Evolutionary conservation across 805 yeast species (phyloP), one percentile per base, ranked within the genome.

Genomic region (Yamadazyma endophytica): DNA sequence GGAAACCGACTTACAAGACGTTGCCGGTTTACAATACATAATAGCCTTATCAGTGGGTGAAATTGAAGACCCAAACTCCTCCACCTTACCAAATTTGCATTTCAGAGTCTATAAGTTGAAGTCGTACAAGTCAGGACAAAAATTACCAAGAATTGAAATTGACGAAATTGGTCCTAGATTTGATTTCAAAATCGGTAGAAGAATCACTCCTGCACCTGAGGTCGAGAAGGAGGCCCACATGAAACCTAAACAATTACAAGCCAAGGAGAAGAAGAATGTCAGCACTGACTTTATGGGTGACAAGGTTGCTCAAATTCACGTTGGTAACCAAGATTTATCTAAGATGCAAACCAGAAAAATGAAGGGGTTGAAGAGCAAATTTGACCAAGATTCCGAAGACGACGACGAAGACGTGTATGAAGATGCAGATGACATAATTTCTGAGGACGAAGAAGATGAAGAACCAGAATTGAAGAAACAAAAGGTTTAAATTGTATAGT

Each of bases 111-210:
- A 90, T 58, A 77, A 82, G 49, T 64, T 92, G 49, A 85, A 82
- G 56, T 79, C 97, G 4, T 82, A 61, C 57, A 79, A 73, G 54
- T 79, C 90, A 40, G 89, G 82, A 29, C 95, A 90, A 52, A 88
- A 85, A 54, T 70, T 86, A 34, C 97, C 98, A 35, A 75, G 98
- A 55, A 89, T 92, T 15, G 97, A 92, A 64, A 68, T 92, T 25
- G 92, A 83, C 34, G 98, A 92, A 59, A 81, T 86, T 40, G 98
- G 98, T 0, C 98, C 98, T 39, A 75, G 98, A 50, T 71, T 92
- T 38, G 97, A 90, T 57, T 90, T 92, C 64, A 79, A 81, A 47
- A 72, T 92, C 36, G 98, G 98, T 29, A 77, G 98, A 65, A 75
- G 81, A 46, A 82, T 80, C 48, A 66, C 75, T 12, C 84, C 97